A percentile compares a stretch with the other conserved stretches of the same genome.
Conservation (phyloP, 176 grass and related monocot genomes). For the Triticum dicoccoides region DNA sequence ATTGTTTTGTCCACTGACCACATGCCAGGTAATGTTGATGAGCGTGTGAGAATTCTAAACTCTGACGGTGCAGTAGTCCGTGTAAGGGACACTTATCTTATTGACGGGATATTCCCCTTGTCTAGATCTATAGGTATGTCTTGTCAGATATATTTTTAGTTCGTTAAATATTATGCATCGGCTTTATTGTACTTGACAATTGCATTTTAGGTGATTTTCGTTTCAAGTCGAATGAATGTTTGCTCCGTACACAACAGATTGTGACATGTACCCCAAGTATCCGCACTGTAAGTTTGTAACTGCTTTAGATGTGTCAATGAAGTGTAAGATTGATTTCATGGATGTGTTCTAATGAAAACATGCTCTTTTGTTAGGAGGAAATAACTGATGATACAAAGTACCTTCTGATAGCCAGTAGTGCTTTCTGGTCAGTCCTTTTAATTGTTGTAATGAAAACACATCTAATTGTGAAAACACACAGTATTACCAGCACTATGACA, state of each 20-base stretch:
- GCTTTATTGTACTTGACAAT: neutral
- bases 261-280: conserved; percentile 17
- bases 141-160: neutral
- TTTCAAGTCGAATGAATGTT: neutral
- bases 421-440: neutral
- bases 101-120: neutral
- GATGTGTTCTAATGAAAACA: neutral
- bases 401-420: neutral
- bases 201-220: neutral
- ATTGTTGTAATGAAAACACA: neutral
- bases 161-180: neutral
- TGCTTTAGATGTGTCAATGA: neutral
- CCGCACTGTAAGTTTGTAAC: neutral
- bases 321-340: neutral
- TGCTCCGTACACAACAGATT: neutral
- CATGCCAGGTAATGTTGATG: neutral
- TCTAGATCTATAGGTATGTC: conserved; percentile 26
- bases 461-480: no score
- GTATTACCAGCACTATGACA: no score
- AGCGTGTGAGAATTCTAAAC: neutral
- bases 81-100: neutral
- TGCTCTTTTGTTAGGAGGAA: neutral
- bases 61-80: neutral
- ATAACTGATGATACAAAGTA: neutral
- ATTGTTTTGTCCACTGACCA: conserved; percentile 5